Base-by-base conservation (phyloP, 2,329 filamentous ascomycete species). In the Botrytis porri region DNA sequence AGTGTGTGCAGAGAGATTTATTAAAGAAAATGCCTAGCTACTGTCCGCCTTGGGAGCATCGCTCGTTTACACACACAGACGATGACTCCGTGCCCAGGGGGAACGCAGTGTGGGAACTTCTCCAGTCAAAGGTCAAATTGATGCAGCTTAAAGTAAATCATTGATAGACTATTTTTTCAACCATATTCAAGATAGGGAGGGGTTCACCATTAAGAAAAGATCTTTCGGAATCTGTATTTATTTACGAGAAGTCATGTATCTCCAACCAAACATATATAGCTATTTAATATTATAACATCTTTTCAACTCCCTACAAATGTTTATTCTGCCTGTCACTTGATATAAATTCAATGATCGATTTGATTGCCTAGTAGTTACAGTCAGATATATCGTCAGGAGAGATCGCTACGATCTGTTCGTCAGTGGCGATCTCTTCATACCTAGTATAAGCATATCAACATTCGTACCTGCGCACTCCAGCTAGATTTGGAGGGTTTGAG, bases 121-220 rank as follows among this genome's bases (percentile, higher is more conserved):
- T 62, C 5, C 70, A 72, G 51, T 59, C 39, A n/a, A 72, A 60
- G 63, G 41, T 60, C 25, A 69, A 45, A 69, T 69, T 72, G 39
- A 72, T 72, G 70, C 63, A 72, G 29, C 35, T 61, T 20, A 54
- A 39, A n/a, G 54, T 41, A 20, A 69, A 5, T 32, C n/a, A 20
- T 39, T 18, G 39, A 72, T 37, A 32, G 20, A n/a, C 32, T 32
- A 57, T 41, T 25, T 41, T 7, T 12, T 16, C 18, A 25, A n/a
- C 59, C 16, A 35, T 2, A 12, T 39, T 22, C 25, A 22, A 39
- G n/a, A 29, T 18, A 43, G n/a, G 35, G 32, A 14, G 25, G 45
- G 45, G 16, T 22, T 18, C 9, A 22, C 29, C 18, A 39, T 14
- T 25, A 32, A 20, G 10, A 29, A 57, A 37, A n/a, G 29, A 16